These are phyloP conservation scores for Tieghemiomyces parasiticus DNA, from an alignment of 192 early-diverging fungal species.

Conservation along the genomic window DNA sequence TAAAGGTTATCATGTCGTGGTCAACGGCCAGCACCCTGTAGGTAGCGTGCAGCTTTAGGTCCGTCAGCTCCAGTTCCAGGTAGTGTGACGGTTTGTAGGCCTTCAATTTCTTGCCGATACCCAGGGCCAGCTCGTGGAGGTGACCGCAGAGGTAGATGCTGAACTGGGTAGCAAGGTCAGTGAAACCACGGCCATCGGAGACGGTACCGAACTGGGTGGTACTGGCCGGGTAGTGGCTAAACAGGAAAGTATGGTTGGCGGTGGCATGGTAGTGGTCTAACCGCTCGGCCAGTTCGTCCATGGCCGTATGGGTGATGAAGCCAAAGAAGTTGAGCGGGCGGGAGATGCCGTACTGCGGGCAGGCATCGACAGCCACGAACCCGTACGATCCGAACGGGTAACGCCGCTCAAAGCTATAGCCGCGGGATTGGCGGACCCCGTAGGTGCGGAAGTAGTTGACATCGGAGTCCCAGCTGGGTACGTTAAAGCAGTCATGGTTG, in stretches of 20 bases:
- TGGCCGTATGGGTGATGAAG: conserved; percentile 50
- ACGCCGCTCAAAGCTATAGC: conserved; percentile 40
- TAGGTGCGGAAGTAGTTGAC: conserved; percentile 47
- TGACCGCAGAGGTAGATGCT: conserved; percentile 80
- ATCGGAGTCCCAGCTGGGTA: conserved; percentile 37
- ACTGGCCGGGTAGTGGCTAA: conserved; percentile 64
- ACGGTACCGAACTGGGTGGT: conserved; percentile 59
- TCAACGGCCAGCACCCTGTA: conserved; percentile 78
- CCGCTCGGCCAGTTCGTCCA: conserved; percentile 48
- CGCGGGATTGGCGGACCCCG: conserved; percentile 28
- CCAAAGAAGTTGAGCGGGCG: conserved; percentile 89
- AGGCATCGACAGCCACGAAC: conserved; percentile 74
- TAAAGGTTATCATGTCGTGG: conserved; percentile 70
- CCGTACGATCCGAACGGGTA: conserved; percentile 59
- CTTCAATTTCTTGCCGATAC: conserved; percentile 38
- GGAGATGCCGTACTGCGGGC: conserved; percentile 52
- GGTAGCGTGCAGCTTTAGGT: conserved; percentile 79
- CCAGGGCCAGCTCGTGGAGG: conserved; percentile 52
- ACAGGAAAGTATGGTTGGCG: conserved; percentile 22
- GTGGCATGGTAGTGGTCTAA: conserved; percentile 42
- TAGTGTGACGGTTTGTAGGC: conserved; percentile 43
- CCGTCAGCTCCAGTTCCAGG: conserved; percentile 75
- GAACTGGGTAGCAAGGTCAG: conserved; percentile 36
- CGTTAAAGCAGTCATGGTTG: conserved; percentile 88
- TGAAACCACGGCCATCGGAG: conserved; percentile 37